Base-by-base conservation (phyloP, 1,284 basidiomycete genomes). In the Leccinum angustisporum region DNA sequence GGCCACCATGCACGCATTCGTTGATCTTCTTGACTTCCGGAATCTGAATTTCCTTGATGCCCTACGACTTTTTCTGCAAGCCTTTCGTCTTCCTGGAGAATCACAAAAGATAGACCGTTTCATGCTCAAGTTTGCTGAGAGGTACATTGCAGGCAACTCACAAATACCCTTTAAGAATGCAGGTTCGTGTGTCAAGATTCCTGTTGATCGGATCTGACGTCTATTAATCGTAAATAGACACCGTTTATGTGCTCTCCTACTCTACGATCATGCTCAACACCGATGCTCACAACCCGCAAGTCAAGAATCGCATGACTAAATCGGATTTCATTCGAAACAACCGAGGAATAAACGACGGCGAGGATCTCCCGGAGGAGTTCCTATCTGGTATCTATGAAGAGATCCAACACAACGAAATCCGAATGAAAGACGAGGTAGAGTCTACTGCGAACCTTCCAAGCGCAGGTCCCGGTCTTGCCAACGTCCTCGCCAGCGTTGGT, bases 81-180 rank as follows among this genome's bases (percentile, higher is more conserved):
- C 94, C 1, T 98, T 98, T 85, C 90, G 96, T 61, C 83, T 98
- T 27, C 96, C 96, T 3, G 96, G 96, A 55, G 96, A 98, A 77
- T 81, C 94, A 1, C 96, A 98, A 76, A 98, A 98, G 80, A 98
- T 98, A 68, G 96, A 98, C 82, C 87, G 96, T n/a, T 98, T 88
- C 78, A 96, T 98, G 94, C 85, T 98, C 62, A 98, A 98, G 76
- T 98, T 97, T 72, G 95, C 96, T 5, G 95, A 97, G 72, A 85
- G 95, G 25, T 98, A 95, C 74, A 93, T 97, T 66, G 92, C 89
- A 40, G 88, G 89, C 61, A 97, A 98, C 74, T 77, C 86, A 0
- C 83, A 88, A 66, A 91, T 90, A 1, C 81, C 85, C 5, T 98
- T 98, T 71, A 91, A 92, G 61, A 91, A 91, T 70, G 91, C 90